These are phyloP conservation scores for Dactylonectria macrodidyma DNA, from an alignment of 2,329 filamentous ascomycete genomes.

Conservation along the genomic window DNA sequence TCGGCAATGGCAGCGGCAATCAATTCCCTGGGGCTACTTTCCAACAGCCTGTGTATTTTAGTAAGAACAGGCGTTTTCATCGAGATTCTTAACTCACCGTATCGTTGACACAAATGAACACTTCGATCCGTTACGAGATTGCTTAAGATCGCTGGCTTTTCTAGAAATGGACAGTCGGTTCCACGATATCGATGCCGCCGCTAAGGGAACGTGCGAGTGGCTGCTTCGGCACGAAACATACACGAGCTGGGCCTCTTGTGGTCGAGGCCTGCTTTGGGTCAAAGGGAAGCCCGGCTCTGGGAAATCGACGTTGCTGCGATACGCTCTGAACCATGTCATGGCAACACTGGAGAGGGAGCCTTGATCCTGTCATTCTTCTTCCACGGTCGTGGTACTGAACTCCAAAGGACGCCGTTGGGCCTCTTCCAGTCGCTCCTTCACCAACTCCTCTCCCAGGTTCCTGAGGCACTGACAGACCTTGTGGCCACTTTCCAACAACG, in stretches of 20 bases:
- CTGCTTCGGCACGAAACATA: conserved; percentile 46
- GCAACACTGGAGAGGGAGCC: not conserved
- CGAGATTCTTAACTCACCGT: too few species aligned
- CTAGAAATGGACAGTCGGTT: conserved; percentile 46
- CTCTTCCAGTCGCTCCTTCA: not conserved
- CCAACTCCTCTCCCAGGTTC: conserved; percentile 48
- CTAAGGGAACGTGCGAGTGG: conserved; percentile 52
- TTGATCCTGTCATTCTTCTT: conserved; percentile 56
- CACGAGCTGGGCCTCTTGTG: conserved; percentile 39
- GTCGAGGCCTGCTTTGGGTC: conserved; percentile 53
- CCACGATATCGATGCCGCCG: conserved; percentile 41
- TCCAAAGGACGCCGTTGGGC: conserved; percentile 10
- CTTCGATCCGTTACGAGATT: too few species aligned
- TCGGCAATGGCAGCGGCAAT: too few species aligned
- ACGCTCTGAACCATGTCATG: conserved; percentile 49
- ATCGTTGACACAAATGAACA: too few species aligned
- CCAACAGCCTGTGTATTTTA: too few species aligned
- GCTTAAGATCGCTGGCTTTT: conserved; percentile 44
- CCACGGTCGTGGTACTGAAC: conserved; percentile 25
- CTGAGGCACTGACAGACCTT: conserved; percentile 40
- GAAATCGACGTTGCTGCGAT: conserved; percentile 39
- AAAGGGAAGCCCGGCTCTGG: conserved; percentile 57
- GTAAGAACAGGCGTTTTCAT: too few species aligned
- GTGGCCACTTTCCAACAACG: conserved; percentile 32
- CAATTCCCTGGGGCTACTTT: too few species aligned